phyloP scores from a whole-genome alignment of 2,329 filamentous ascomycete species.

The Penicillium sp. region DNA sequence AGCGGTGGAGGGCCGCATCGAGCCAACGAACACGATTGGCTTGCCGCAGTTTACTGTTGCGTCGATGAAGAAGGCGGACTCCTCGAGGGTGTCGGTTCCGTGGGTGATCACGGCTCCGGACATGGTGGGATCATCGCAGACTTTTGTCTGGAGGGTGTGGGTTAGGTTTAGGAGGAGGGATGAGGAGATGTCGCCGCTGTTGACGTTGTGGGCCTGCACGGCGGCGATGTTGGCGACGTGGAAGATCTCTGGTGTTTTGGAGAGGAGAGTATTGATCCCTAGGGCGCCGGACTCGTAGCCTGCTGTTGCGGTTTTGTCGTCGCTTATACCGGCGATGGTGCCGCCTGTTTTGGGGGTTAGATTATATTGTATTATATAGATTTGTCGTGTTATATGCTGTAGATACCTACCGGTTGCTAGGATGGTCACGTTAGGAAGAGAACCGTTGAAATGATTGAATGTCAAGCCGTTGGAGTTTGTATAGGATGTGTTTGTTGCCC shows the following conservation, averaged over 20 bases:
- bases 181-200: constrained; percentile 25
- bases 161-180: constrained; percentile 23
- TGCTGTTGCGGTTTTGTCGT: constrained; percentile 26
- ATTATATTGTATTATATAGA: neutral
- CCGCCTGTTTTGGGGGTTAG: constrained; percentile 15
- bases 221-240: constrained; percentile 28
- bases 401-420: constrained; percentile 21
- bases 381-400: neutral
- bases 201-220: constrained; percentile 28
- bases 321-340: constrained; percentile 26
- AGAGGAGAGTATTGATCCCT: constrained; percentile 24
- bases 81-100: constrained; percentile 64
- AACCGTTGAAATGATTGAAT: constrained; percentile 26
- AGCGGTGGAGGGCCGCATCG: constrained; percentile 63
- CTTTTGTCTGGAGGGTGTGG: constrained; percentile 12
- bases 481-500: constrained; percentile 19
- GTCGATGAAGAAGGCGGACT: constrained; percentile 63
- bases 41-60: constrained; percentile 56
- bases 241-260: constrained; percentile 26
- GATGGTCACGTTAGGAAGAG: constrained; percentile 27
- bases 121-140: constrained; percentile 11
- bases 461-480: constrained; percentile 27
- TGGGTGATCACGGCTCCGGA: constrained; percentile 50
- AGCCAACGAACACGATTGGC: constrained; percentile 59
- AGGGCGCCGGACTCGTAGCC: constrained; percentile 26